Evolutionary conservation across 805 yeast genomes (phyloP).

Genomic region (Sugiyamaella floridensis): DNA sequence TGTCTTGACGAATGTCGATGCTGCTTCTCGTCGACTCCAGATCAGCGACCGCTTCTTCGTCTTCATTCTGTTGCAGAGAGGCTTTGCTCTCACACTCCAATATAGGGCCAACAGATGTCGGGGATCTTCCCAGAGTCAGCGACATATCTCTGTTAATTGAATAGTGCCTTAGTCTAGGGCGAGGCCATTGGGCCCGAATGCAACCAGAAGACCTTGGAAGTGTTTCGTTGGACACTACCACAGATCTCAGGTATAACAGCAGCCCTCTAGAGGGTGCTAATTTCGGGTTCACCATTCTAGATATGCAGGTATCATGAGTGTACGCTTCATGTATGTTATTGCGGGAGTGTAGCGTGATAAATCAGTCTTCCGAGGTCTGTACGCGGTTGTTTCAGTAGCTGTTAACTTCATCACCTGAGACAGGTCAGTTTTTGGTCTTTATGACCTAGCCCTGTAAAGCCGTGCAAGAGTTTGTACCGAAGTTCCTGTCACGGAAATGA

Average conservation of each 20-base stretch:
- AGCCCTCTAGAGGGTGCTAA: conserved; percentile 5
- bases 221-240: background rate
- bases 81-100: background rate
- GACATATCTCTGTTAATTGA: background rate
- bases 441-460: background rate
- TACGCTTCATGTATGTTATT: background rate
- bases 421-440: background rate
- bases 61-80: background rate
- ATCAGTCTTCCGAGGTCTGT: background rate
- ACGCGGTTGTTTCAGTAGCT: background rate
- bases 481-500: too few species aligned
- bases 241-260: background rate
- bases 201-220: background rate
- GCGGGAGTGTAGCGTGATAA: background rate
- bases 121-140: background rate
- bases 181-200: background rate
- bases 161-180: background rate
- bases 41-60: background rate
- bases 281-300: background rate
- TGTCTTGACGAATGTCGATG: background rate
- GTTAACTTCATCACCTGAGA: background rate
- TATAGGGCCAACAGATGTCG: background rate
- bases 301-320: background rate
- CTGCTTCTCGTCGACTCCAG: background rate
- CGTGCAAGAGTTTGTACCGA: too few species aligned